phyloP scores from a whole-genome alignment of 1,139 yeast genomes.

The Yamadazyma spencermartinsiae region DNA sequence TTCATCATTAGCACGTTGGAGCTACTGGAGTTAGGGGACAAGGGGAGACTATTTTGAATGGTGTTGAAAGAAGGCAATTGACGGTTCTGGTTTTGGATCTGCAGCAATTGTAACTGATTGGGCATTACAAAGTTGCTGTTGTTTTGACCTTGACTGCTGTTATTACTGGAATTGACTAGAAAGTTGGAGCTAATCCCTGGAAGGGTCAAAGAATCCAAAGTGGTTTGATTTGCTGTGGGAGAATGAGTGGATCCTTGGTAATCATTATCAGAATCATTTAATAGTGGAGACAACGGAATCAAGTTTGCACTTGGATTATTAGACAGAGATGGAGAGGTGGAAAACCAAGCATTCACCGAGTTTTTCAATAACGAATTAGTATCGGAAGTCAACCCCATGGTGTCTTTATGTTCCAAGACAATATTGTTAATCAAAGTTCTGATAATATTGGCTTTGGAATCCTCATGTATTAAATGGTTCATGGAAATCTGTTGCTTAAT shows the following conservation, averaged over 20 bases:
- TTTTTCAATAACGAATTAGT: constrained; percentile 3
- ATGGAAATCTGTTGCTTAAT: constrained; percentile 10
- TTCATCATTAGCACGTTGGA: not conserved
- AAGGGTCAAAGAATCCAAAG: constrained; percentile 13
- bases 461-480: constrained; percentile 11
- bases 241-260: constrained; percentile 15
- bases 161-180: constrained; percentile 2
- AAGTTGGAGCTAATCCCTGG: constrained; percentile 16
- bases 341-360: constrained; percentile 10
- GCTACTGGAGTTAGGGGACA: constrained; percentile 19
- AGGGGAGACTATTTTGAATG: constrained; percentile 35
- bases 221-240: constrained; percentile 5
- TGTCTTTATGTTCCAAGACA: constrained; percentile 13
- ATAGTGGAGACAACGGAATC: constrained; percentile 39
- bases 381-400: constrained; percentile 2
- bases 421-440: constrained; percentile 10
- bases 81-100: constrained; percentile 31
- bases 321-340: constrained; percentile 11
- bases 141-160: not conserved
- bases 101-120: constrained; percentile 21
- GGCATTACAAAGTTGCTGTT: constrained; percentile 15
- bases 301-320: constrained; percentile 19
- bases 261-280: constrained; percentile 35
- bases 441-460: constrained; percentile 12
- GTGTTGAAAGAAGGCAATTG: constrained; percentile 41